These are phyloP conservation scores for Purpureocillium takamizusanense DNA, from an alignment of 2,329 filamentous ascomycete species.

Conservation along the genomic window DNA sequence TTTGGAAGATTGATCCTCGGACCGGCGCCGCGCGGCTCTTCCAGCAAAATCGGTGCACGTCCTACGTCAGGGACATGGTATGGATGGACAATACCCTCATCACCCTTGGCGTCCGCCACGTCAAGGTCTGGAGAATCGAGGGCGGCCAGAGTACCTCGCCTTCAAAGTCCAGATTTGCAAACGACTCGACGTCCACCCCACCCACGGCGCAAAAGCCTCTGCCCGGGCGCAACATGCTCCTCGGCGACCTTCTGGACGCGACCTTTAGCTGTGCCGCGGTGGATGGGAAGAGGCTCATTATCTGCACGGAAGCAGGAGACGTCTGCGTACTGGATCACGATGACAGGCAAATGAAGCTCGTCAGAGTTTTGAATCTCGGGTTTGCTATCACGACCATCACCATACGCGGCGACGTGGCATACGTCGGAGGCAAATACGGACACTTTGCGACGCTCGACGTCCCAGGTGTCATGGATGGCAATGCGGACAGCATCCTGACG, in stretches of 20 bases:
- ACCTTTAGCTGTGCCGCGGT: slow-evolving; percentile 77
- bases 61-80: slow-evolving; percentile 73
- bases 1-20: slow-evolving; percentile 80
- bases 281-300: slow-evolving; percentile 63
- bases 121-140: slow-evolving; percentile 87
- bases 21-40: slow-evolving; percentile 72
- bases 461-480: slow-evolving; percentile 34
- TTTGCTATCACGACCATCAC: slow-evolving; percentile 63
- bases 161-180: slow-evolving; percentile 48
- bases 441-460: slow-evolving; percentile 46
- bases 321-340: slow-evolving; percentile 81
- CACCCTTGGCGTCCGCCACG: slow-evolving; percentile 81
- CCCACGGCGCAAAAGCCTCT: slow-evolving; percentile 50
- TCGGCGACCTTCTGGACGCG: slow-evolving; percentile 72
- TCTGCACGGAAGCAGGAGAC: slow-evolving; percentile 82
- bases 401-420: slow-evolving; percentile 48
- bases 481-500: slow-evolving; percentile 27
- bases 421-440: slow-evolving; percentile 61
- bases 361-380: slow-evolving; percentile 54
- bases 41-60: slow-evolving; percentile 86
- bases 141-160: slow-evolving; percentile 53
- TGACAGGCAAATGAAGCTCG: slow-evolving; percentile 61
- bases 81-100: slow-evolving; percentile 83
- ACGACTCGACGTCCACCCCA: slow-evolving; percentile 26
- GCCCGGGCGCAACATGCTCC: slow-evolving; percentile 76